These are phyloP conservation scores for Cyberlindnera samutprakarnensis DNA, from an alignment of 805 yeast species.

Conservation along the genomic window DNA sequence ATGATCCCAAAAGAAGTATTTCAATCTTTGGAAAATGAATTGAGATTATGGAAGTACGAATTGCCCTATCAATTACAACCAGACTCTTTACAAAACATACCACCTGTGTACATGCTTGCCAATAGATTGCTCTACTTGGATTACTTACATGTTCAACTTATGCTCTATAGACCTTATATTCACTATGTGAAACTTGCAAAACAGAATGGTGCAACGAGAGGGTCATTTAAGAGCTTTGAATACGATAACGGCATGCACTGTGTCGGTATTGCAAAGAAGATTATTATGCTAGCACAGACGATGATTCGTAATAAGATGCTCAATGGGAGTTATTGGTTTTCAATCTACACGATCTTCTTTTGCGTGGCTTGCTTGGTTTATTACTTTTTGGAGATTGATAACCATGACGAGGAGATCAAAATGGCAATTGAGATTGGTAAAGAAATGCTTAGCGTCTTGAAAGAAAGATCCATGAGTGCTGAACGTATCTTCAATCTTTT, in stretches of 20 bases:
- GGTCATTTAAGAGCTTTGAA: too few relatives aligned
- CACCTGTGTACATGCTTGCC: constrained; percentile 52
- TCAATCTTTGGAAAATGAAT: constrained; percentile 59
- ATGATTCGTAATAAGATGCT: constrained; percentile 66
- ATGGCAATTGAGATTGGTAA: constrained; percentile 77
- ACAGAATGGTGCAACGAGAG: constrained; percentile 27
- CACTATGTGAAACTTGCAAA: constrained; percentile 42
- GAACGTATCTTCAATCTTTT: constrained; percentile 70
- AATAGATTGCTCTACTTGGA: constrained; percentile 69
- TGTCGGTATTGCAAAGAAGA: constrained; percentile 75
- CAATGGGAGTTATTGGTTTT: constrained; percentile 86
- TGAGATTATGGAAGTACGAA: constrained; percentile 65
- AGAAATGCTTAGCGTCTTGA: constrained; percentile 57
- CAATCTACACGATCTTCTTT: constrained; percentile 81
- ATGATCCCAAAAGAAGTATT: constrained; percentile 39
- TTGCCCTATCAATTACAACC: constrained; percentile 67
- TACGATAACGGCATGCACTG: too few relatives aligned
- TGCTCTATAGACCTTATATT: constrained; percentile 83
- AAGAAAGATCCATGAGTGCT: constrained; percentile 71
- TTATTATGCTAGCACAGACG: constrained; percentile 74
- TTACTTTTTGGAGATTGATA: constrained; percentile 42
- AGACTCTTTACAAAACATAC: constrained; percentile 29
- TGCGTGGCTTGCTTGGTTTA: constrained; percentile 68
- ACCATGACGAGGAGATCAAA: constrained; percentile 44
- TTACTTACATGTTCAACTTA: constrained; percentile 73